Evolutionary conservation across 345 rosid species (phyloP), one percentile per base, ranked within the genome.

Genomic region (Populus tremula): DNA sequence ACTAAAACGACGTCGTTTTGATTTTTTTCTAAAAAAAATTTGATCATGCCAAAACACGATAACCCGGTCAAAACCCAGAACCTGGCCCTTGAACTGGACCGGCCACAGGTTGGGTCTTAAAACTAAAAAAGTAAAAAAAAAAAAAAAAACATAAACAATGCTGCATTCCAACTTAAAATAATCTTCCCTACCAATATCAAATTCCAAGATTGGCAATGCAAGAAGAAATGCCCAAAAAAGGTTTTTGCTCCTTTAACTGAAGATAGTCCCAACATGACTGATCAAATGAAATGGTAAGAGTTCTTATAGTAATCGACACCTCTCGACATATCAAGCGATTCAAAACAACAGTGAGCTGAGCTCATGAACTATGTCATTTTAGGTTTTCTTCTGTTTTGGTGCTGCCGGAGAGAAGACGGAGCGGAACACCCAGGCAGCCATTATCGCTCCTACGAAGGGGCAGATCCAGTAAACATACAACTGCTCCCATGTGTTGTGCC

Each of bases 401-500:
- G 74, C 63, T 3, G 83, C 74, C 20, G 88, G 90, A 8, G 90
- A 91, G 70, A 91, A 93, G 71, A 91, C 8, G 10, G 77, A 33
- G 4, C 99, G 91, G 89, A 90, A 96, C 66, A 86, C 75, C 93
- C 87, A 87, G 0, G 99, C 93, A 2, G 99, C 94, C 74, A 86
- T 73, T 69, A 89, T 86, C 9, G 98, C 90, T 73, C 99, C 99
- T 1, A 87, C 78, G 70, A 90, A 94, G 36, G 99, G 97, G 81
- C 97, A 87, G 69, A 96, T 74, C 99, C 98, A 96, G 74, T 94
- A 90, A 27, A 96, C 98, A 43, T 94, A 96, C 72, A 91, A 80
- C 71, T 96, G 99, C 77, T 94, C 95, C 98, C 97, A 94, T 69
- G 95, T 90, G 83, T 86, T 82, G 81, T 96, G 99, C 85, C 93